phyloP scores from a whole-genome alignment of 2,329 filamentous ascomycete species.

The Penicillium janthinellum region DNA sequence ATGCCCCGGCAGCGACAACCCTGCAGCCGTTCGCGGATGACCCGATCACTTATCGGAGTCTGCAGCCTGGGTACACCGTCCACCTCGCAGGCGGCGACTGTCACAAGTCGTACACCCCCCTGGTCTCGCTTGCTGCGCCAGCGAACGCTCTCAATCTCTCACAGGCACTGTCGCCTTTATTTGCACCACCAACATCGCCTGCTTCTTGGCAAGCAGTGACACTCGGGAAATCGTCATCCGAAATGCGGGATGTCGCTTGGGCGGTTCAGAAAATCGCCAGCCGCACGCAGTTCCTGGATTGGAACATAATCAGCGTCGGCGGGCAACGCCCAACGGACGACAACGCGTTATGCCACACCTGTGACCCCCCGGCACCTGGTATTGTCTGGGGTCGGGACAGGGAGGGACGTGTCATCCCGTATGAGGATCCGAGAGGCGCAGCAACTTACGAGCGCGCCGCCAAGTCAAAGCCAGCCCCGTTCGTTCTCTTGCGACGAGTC shows the following conservation, averaged over 20 bases:
- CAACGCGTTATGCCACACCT: conserved; percentile 28
- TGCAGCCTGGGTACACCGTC: conserved; percentile 20
- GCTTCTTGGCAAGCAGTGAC: conserved; percentile 31
- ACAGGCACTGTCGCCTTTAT: conserved; percentile 9
- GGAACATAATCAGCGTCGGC: conserved; percentile 26
- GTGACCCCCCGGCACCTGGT: conserved; percentile 36
- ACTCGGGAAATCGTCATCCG: conserved; percentile 28
- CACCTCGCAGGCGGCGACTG: conserved; percentile 27
- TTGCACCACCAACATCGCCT: not conserved
- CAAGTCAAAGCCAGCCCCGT: conserved; percentile 51
- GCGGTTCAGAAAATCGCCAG: conserved; percentile 32
- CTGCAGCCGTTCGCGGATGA: conserved; percentile 24
- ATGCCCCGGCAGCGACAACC: conserved; percentile 23
- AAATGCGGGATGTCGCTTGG: conserved; percentile 36
- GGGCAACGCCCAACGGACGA: not conserved
- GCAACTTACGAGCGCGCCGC: conserved; percentile 53
- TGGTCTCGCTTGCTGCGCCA: conserved; percentile 32
- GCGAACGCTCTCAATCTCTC: conserved; percentile 20
- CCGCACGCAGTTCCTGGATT: conserved; percentile 31
- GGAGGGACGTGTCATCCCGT: conserved; percentile 41
- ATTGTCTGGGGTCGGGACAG: conserved; percentile 38
- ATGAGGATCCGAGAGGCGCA: conserved; percentile 56
- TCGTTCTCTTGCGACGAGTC: conserved; percentile 43
- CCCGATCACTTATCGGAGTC: conserved; percentile 24
- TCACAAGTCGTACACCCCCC: conserved; percentile 34